Base-by-base conservation (phyloP, 129 eudicot species). In the Calendula officinalis region DNA sequence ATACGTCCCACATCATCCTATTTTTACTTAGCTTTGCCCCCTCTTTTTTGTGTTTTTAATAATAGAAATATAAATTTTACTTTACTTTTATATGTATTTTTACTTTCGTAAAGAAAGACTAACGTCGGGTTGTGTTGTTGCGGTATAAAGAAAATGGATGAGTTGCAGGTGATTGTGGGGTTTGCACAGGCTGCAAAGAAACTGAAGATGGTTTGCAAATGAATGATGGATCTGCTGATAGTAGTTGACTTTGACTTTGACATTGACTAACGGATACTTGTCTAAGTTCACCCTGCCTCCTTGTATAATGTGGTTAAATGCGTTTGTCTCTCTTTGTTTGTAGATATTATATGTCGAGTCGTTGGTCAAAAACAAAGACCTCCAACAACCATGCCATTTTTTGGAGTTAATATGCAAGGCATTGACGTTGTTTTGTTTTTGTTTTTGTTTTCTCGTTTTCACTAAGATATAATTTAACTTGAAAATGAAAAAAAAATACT, bases 151-250 rank as follows among this genome's bases (percentile, higher is more conserved):
- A 80, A 83, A 60, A 13, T 90, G 91, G 97, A 90, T 16, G 97
- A 90, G 86, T 60, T 86, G 83, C 97, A 90, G 78, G 95, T 90
- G 55, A 86, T 90, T 8, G 81, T 79, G 33, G 91, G 86, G 50
- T 90, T 90, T 73, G 95, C 80, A 62, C 75, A 90, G 77, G 86
- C 97, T 7, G 97, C 95, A 3, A 90, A 86, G 86, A 81, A 92
- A 66, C 76, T 90, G 71, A 90, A 90, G 81, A 80, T 70, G 13
- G 89, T 83, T 32, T 72, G 86, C 87, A 84, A 86, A 61, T 86
- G 81, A 90, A 47, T 16, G 8, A n/a, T 64, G 27, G 51, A 52
- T 72, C 57, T 40, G 56, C 46, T 52, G 43, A 22, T 22, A 0
- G 30, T 22, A 22, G 46, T 41, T 64, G 70, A 66, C 70, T 77